Conservation (phyloP, 1,284 basidiomycete species). For the Cerrena zonata region DNA sequence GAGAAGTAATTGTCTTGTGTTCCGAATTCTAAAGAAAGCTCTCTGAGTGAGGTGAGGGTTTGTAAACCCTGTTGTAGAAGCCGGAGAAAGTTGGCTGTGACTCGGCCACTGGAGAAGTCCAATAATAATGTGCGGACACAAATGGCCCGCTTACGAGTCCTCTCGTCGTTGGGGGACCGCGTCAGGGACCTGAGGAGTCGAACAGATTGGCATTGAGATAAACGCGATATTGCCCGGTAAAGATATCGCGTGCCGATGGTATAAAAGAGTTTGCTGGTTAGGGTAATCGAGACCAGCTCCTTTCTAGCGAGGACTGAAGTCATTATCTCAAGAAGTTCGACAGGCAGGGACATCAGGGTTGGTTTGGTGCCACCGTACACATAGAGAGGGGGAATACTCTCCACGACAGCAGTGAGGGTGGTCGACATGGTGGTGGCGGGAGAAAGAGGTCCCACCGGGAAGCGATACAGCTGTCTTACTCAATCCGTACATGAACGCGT, state of each 20-base stretch:
- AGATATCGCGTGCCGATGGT: slow-evolving; percentile 36
- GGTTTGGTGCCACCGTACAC: background rate
- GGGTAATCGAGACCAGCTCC: slow-evolving; percentile 25
- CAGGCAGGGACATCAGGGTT: slow-evolving; percentile 42
- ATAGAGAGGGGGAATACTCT: background rate
- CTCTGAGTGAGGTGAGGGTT: slow-evolving; percentile 33
- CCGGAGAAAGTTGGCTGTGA: slow-evolving; percentile 40
- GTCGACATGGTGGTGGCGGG: background rate
- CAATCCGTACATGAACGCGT: no score
- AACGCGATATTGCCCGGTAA: slow-evolving; percentile 41
- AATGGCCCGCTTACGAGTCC: background rate
- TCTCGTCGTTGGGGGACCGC: slow-evolving; percentile 27
- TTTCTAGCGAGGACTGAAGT: slow-evolving; percentile 29
- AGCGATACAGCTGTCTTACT: no score
- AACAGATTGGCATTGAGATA: slow-evolving; percentile 28
- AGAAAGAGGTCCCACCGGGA: no score
- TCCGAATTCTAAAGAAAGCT: slow-evolving; percentile 46
- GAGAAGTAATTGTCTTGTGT: slow-evolving; percentile 29
- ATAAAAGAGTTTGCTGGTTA: slow-evolving; percentile 35
- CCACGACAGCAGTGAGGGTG: background rate
- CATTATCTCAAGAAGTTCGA: slow-evolving; percentile 46
- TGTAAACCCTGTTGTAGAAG: slow-evolving; percentile 41
- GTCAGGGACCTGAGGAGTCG: slow-evolving; percentile 38
- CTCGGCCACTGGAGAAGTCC: slow-evolving; percentile 31
- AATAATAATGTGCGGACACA: slow-evolving; percentile 42